Percentiles rank a stretch among this genome's conserved stretches.
Evolutionary conservation across 192 early-diverging fungal genomes (phyloP).

Genomic region (Entomortierella parvispora): DNA sequence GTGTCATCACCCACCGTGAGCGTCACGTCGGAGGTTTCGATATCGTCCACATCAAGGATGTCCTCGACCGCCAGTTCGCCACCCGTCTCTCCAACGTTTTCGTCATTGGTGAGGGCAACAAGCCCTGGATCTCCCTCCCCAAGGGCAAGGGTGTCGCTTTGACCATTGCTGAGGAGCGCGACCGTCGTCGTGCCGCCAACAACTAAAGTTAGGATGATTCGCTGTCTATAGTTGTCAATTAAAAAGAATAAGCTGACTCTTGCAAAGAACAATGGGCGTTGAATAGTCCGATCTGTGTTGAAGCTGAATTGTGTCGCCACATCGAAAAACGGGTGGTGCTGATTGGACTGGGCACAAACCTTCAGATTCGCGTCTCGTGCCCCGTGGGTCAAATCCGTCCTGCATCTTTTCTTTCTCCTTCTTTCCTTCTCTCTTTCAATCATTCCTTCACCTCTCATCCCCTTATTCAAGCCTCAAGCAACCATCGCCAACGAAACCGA

Average conservation of each 20-base stretch:
- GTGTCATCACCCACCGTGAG: slow-evolving; percentile 96
- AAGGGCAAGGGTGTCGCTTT: slow-evolving; percentile 99
- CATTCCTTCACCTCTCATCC: too few relatives aligned
- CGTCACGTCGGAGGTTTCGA: slow-evolving; percentile 98
- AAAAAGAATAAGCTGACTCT: slow-evolving; percentile 40
- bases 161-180: slow-evolving; percentile 99
- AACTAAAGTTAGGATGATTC: slow-evolving; percentile 16
- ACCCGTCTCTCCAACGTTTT: slow-evolving; percentile 98
- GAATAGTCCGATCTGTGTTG: too few relatives aligned
- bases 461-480: too few relatives aligned
- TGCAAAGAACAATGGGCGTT: background rate
- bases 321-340: too few relatives aligned
- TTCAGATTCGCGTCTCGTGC: too few relatives aligned
- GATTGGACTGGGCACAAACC: too few relatives aligned
- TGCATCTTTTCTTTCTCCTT: too few relatives aligned
- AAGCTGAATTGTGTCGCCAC: too few relatives aligned
- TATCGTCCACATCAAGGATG: slow-evolving; percentile 99
- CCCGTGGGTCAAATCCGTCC: too few relatives aligned
- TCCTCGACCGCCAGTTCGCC: slow-evolving; percentile 93
- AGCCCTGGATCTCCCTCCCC: slow-evolving; percentile 96
- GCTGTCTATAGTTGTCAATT: slow-evolving; percentile 6
- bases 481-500: too few relatives aligned
- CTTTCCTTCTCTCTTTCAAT: too few relatives aligned
- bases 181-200: slow-evolving; percentile 74
- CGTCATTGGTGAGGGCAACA: slow-evolving; percentile 86